Evolutionary conservation across 1,284 basidiomycete genomes (phyloP).

Genomic region (Retiboletus flavoniger): DNA sequence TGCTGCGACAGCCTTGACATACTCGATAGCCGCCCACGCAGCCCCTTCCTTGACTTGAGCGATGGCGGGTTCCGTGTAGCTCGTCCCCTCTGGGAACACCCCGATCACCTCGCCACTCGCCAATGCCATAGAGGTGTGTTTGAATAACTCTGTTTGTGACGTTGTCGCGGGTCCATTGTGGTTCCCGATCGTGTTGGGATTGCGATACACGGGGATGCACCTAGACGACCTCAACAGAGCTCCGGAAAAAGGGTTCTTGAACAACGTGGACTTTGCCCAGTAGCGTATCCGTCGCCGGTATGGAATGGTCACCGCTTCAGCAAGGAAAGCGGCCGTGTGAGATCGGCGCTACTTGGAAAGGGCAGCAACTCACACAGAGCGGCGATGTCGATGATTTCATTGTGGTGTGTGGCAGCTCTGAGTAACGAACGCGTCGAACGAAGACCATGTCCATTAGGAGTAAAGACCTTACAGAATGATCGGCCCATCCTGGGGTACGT

Average conservation of each 20-base stretch:
- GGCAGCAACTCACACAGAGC: constrained; percentile 38
- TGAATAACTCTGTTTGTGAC: constrained; percentile 57
- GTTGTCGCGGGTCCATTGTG: constrained; percentile 36
- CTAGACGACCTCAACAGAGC: constrained; percentile 65
- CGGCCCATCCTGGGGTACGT: constrained; percentile 57
- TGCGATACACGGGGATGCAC: constrained; percentile 74
- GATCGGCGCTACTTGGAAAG: not conserved
- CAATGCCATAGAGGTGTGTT: constrained; percentile 62
- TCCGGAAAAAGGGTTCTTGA: constrained; percentile 56
- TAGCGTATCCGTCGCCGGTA: constrained; percentile 66
- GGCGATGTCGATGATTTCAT: constrained; percentile 67
- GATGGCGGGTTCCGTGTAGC: constrained; percentile 64
- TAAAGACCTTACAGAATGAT: constrained; percentile 52
- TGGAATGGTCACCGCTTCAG: constrained; percentile 52
- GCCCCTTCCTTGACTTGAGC: constrained; percentile 72
- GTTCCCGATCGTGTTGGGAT: constrained; percentile 32
- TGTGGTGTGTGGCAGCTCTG: constrained; percentile 63
- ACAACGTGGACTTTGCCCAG: constrained; percentile 70
- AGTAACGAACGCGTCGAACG: not conserved
- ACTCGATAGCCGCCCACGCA: constrained; percentile 79
- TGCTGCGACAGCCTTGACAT: constrained; percentile 45
- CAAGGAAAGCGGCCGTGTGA: not conserved
- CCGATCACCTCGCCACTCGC: constrained; percentile 60
- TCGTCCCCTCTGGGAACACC: constrained; percentile 75
- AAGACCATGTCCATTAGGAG: not conserved